phyloP scores from a whole-genome alignment of 2,329 filamentous ascomycete genomes.

The Monilinia vaccinii-corymbosi region DNA sequence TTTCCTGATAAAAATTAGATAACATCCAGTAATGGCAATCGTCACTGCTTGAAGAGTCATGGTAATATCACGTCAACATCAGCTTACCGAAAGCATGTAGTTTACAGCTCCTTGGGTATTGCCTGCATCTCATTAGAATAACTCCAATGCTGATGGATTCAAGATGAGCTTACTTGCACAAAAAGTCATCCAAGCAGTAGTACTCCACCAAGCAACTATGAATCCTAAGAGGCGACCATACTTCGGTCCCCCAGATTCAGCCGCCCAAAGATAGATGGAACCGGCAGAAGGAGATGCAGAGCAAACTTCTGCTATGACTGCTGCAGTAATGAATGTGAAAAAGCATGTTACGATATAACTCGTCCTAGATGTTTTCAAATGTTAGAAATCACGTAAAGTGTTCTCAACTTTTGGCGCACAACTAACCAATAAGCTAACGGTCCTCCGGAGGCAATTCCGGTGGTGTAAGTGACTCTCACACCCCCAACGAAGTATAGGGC shows the following conservation, averaged over 20 bases:
- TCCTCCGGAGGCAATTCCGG: conserved; percentile 51
- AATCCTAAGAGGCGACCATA: conserved; percentile 14
- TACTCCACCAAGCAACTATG: conserved; percentile 14
- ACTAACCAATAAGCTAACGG: conserved; percentile 50
- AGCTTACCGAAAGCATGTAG: conserved; percentile 14
- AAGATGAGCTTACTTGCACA: conserved; percentile 6
- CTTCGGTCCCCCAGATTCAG: conserved; percentile 11
- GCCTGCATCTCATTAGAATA: conserved; percentile 6
- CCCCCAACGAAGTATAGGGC: conserved; percentile 53
- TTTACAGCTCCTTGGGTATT: conserved; percentile 15
- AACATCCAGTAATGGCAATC: not conserved
- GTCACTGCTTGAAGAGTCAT: not conserved
- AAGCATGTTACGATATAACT: conserved; percentile 38
- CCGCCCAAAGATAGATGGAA: conserved; percentile 16
- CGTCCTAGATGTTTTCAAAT: conserved; percentile 35
- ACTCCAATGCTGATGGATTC: not conserved
- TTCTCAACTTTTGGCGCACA: not conserved
- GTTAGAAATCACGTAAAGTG: not conserved
- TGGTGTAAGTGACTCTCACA: conserved; percentile 52
- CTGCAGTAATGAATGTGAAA: conserved; percentile 15
- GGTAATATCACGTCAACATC: not conserved
- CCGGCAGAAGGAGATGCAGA: conserved; percentile 13
- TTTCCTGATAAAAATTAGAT: conserved; percentile 6
- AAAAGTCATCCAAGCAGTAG: conserved; percentile 15
- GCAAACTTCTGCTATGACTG: conserved; percentile 14